Percentiles rank a stretch among this genome's conserved stretches.
phyloP scores from a whole-genome alignment of 148 eudicot genomes.

The Arbutus unedo region DNA sequence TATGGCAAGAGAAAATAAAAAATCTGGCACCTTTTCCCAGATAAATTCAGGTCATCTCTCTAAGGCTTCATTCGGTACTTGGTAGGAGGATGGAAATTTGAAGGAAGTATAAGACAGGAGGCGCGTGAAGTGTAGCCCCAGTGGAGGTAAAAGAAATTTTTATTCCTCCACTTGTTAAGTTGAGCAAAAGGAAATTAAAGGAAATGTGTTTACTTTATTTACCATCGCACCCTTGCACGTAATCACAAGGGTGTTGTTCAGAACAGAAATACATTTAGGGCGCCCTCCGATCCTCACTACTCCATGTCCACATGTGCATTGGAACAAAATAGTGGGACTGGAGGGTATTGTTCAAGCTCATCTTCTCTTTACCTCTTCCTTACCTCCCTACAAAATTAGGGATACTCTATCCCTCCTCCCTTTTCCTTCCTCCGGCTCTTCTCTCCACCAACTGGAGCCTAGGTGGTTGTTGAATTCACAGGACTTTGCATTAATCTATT shows the following conservation, averaged over 20 bases:
- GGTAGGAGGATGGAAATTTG: neutral
- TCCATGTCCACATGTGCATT: neutral
- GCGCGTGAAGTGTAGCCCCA: neutral
- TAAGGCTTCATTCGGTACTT: neutral
- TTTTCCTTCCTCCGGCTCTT: neutral
- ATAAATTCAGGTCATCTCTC: neutral
- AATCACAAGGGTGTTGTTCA: neutral
- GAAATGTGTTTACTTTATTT: neutral
- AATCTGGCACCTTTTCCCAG: neutral
- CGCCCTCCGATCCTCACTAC: neutral
- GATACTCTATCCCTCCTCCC: neutral
- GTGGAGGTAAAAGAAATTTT: neutral
- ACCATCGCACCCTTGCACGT: neutral
- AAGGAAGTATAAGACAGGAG: neutral
- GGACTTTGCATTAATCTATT: neutral
- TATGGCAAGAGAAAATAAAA: neutral
- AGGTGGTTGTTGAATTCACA: neutral
- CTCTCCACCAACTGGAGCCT: neutral
- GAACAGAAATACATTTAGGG: neutral
- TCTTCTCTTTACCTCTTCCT: constrained; percentile 5
- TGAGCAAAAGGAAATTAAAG: constrained; percentile 1
- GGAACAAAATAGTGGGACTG: neutral
- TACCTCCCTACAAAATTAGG: neutral
- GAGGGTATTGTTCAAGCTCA: neutral
- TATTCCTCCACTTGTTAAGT: constrained; percentile 4